Base-by-base conservation (phyloP, 139 green algal species). In the Spirogloea muscicola region DNA sequence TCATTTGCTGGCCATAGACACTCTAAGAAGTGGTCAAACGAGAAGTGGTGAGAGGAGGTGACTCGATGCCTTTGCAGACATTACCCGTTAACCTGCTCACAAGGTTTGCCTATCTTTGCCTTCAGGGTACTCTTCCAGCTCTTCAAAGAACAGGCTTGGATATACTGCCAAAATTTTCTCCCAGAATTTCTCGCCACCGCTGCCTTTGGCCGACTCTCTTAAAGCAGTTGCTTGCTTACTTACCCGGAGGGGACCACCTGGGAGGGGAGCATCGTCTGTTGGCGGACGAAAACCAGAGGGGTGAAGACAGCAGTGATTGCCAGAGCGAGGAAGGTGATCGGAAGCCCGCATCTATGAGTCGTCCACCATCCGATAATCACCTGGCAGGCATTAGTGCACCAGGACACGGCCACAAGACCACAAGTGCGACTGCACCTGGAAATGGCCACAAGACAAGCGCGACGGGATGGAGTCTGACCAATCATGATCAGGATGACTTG, bases 61-160 rank as follows among this genome's bases (percentile, higher is more conserved):
- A n/a, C n/a, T n/a, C n/a, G n/a, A n/a, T n/a, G n/a, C n/a, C n/a
- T n/a, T n/a, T n/a, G n/a, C 67, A 13, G 1, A 10, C 18, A 21
- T 85, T 66, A 9, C 29, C 72, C 0, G 57, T 79, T 27, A 57
- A 21, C 9, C 52, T 21, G 21, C 21, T 16, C 25, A 16, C 25
- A 7, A 63, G 10, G 52, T 10, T 25, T 39, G 7, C 18, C 9
- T 49, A 7, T 25, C 9, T 13, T 48, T 49, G 71, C 58, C 41
- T 81, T 9, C 64, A 84, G 84, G 85, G 80, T 9, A 87, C 51
- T 40, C 62, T 94, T 36, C 87, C 88, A 1, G 87, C 87, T 0
- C 84, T 95, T 1, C 90, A 95, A 71, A 89, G 88, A 62, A 80
- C 83, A 0, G 87, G 82, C n/a, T 68, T 95, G 42, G 66, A 60